A percentile compares a stretch with the other conserved stretches of the same genome.
phyloP scores from a whole-genome alignment of 176 grass and related monocot genomes.

The Avena atlantica region DNA sequence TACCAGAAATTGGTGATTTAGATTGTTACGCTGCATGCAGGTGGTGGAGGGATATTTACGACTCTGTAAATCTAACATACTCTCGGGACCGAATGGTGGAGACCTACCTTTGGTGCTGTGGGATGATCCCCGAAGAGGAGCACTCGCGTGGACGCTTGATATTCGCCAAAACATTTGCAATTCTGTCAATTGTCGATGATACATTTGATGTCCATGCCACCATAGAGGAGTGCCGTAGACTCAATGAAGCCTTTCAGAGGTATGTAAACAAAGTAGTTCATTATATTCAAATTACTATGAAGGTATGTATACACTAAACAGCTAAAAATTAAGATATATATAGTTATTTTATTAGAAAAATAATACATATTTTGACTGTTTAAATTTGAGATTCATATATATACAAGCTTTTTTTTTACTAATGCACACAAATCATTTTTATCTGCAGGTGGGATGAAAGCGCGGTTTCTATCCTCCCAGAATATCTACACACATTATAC shows the following conservation, averaged over 20 bases:
- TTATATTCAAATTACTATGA: too few species aligned
- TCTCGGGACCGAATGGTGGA: constrained; percentile 24
- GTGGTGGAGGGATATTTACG: constrained; percentile 36
- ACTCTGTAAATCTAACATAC: background rate
- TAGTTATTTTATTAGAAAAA: too few species aligned
- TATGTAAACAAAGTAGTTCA: too few species aligned
- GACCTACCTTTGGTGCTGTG: background rate
- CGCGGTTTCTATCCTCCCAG: background rate
- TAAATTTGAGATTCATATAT: too few species aligned
- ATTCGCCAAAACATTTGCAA: background rate
- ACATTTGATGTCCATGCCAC: constrained; percentile 31
- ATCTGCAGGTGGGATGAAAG: constrained; percentile 32
- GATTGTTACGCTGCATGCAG: background rate
- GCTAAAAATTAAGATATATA: too few species aligned
- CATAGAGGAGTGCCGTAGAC: background rate
- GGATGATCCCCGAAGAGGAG: constrained; percentile 18
- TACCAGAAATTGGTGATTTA: too few species aligned
- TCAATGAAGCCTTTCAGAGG: constrained; percentile 30
- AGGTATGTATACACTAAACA: too few species aligned
- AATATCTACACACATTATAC: constrained; percentile 1
- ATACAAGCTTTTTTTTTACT: too few species aligned
- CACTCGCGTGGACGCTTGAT: constrained; percentile 17
- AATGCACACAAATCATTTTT: background rate
- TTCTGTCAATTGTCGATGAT: constrained; percentile 6
- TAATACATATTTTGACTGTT: too few species aligned